Evolutionary conservation across 768 basidiomycete genomes (phyloP).

Genomic region (Boletellus emodensis): DNA sequence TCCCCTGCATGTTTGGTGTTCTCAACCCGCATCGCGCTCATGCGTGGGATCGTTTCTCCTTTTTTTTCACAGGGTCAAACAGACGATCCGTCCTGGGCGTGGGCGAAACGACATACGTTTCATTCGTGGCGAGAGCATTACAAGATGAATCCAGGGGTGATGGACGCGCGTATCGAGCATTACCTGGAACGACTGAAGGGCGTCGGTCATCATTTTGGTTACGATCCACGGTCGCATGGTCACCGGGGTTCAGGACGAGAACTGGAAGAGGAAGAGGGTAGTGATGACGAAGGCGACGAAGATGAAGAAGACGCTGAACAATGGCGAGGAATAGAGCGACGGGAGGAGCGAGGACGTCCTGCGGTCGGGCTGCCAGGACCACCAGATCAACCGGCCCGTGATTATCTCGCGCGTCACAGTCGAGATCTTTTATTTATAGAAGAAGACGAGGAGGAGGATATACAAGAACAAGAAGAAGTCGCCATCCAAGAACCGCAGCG

Average conservation of each 20-base stretch:
- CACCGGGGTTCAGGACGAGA: background rate
- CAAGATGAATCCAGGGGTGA: slow-evolving; percentile 37
- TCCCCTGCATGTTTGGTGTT: background rate
- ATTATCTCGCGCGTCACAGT: slow-evolving; percentile 1
- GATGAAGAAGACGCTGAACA: slow-evolving; percentile 7
- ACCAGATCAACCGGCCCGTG: background rate
- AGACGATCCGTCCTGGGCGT: slow-evolving; percentile 37
- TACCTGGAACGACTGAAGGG: slow-evolving; percentile 20
- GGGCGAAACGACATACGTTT: slow-evolving; percentile 46
- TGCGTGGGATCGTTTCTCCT: background rate
- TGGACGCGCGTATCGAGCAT: slow-evolving; percentile 40
- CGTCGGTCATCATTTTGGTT: slow-evolving; percentile 19
- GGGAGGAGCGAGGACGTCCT: background rate
- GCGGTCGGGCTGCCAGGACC: background rate
- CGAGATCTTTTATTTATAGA: background rate
- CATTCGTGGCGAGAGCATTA: slow-evolving; percentile 65
- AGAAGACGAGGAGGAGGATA: background rate
- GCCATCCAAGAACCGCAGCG: background rate
- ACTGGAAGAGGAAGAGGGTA: slow-evolving; percentile 5
- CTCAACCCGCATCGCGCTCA: background rate
- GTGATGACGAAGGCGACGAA: slow-evolving; percentile 1
- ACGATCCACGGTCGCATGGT: slow-evolving; percentile 22
- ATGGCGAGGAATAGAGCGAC: slow-evolving; percentile 2
- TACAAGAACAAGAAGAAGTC: background rate
- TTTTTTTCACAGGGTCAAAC: slow-evolving; percentile 15